Base-by-base conservation (phyloP, 2,329 filamentous ascomycete genomes). In the Fusarium oxysporum region DNA sequence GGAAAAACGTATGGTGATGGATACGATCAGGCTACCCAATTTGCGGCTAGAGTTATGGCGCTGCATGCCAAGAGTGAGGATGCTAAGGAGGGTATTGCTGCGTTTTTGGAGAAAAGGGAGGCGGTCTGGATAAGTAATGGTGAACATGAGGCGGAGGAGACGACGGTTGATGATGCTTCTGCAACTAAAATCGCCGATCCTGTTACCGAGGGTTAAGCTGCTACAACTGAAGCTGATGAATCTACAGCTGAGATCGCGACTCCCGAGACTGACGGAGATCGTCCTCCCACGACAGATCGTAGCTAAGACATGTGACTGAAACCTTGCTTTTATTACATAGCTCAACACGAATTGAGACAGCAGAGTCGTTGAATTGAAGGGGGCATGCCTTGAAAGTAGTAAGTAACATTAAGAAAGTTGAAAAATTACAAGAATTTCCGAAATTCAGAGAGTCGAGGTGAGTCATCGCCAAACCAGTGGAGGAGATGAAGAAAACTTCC, bases 11-110 rank as follows among this genome's bases (percentile, higher is more conserved):
- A 58, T 3, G 45, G 65, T 7, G 74, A 77, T 60, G 75, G 72
- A 3, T 77, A 70, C 10, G 74, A 75, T n/a, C 43, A 50, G 13
- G 73, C 74, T 8, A 61, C 70, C 21, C 23, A 43, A 1, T 78
- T 74, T 76, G 73, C 76, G 6, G 76, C 69, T 8, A 68, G 73
- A 25, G 73, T 70, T 1, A 78, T 78, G 76, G 73, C 73, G 12
- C 19, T 78, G 8, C 76, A 78, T 40, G 70, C 75, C 8, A 78
- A 59, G 35, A 78, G 73, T 11, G 65, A 65, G 9, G 76, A 78
- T 38, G 70, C 71, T 0, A 75, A 71, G 9, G 73, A 78, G 30
- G 76, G 76, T 2, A 70, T 78, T 3, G 50, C n/a, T 17, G 74
- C 76, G 8, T 78, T 78, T 23, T 51, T 78, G 6, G 28, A 51